These are phyloP conservation scores for Zygosaccharomyces siamensis DNA, from an alignment of 805 yeast species.

Conservation along the genomic window DNA sequence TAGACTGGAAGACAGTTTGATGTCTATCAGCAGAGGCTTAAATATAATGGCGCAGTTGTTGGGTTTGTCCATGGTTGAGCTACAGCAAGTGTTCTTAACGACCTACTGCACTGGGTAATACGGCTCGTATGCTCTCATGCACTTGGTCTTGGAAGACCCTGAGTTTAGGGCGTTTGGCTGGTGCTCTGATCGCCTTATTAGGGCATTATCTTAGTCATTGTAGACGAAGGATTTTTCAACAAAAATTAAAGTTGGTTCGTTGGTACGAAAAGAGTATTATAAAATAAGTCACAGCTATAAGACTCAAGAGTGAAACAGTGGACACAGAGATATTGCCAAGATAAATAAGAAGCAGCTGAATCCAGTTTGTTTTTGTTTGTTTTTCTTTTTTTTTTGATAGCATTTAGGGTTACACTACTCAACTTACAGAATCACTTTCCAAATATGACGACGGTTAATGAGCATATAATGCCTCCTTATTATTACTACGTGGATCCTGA, in stretches of 20 bases:
- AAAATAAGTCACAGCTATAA: neutral
- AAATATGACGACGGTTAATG: slow-evolving; percentile 17
- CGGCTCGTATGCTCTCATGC: too few relatives aligned
- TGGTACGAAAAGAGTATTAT: neutral
- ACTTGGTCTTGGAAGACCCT: too few relatives aligned
- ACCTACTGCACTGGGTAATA: too few relatives aligned
- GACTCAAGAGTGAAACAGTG: neutral
- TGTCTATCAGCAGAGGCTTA: too few relatives aligned
- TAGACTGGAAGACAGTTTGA: too few relatives aligned
- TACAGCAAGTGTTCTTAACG: too few relatives aligned
- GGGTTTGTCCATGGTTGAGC: too few relatives aligned
- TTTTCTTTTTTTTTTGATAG: neutral
- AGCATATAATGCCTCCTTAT: slow-evolving; percentile 29
- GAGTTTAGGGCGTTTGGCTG: too few relatives aligned
- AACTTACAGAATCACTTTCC: neutral
- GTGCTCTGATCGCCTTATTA: neutral
- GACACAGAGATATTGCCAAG: too few relatives aligned
- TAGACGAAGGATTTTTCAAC: neutral
- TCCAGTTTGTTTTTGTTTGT: too few relatives aligned
- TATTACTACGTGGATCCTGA: slow-evolving; percentile 41
- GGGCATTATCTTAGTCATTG: neutral
- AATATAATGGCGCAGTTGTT: too few relatives aligned
- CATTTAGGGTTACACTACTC: neutral
- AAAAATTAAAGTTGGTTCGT: neutral
- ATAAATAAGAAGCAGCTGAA: too few relatives aligned